Conservation (phyloP, 2,329 filamentous ascomycete genomes). For the Diaporthe eres region DNA sequence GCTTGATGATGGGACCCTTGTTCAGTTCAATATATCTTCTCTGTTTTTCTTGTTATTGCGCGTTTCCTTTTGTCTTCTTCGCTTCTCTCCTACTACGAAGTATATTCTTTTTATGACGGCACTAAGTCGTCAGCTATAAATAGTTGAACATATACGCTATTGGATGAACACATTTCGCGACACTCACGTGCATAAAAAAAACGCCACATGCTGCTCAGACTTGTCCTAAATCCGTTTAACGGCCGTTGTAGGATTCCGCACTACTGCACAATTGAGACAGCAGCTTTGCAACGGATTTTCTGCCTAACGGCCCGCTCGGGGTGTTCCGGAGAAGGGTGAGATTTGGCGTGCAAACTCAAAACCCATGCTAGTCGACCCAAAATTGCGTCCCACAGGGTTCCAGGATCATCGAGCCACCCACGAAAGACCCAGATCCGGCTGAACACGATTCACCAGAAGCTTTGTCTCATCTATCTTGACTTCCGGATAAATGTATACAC, state of each 20-base stretch:
- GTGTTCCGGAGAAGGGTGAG: not conserved
- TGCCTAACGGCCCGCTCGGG: not conserved
- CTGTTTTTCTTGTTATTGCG: not conserved
- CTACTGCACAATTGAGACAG: not conserved
- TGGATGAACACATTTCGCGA: not conserved
- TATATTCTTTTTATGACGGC: not conserved
- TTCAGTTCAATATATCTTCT: not conserved
- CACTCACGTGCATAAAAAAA: not conserved
- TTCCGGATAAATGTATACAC: not conserved
- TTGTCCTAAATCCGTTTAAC: not conserved
- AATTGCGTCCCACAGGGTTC: not conserved
- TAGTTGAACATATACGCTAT: too few relatives aligned
- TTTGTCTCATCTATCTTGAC: not conserved
- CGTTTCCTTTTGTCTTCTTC: not conserved
- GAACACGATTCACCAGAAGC: not conserved
- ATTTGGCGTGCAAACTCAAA: not conserved
- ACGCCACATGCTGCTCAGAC: not conserved
- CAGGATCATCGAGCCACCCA: not conserved
- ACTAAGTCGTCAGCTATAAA: not conserved
- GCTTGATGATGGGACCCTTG: not conserved
- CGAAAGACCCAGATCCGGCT: not conserved
- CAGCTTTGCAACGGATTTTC: not conserved
- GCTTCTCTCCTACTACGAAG: too few relatives aligned
- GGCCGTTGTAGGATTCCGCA: not conserved
- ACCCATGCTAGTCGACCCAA: not conserved